These are phyloP conservation scores for Bromus sterilis DNA, from an alignment of 176 grass and related monocot species.

Conservation along the genomic window DNA sequence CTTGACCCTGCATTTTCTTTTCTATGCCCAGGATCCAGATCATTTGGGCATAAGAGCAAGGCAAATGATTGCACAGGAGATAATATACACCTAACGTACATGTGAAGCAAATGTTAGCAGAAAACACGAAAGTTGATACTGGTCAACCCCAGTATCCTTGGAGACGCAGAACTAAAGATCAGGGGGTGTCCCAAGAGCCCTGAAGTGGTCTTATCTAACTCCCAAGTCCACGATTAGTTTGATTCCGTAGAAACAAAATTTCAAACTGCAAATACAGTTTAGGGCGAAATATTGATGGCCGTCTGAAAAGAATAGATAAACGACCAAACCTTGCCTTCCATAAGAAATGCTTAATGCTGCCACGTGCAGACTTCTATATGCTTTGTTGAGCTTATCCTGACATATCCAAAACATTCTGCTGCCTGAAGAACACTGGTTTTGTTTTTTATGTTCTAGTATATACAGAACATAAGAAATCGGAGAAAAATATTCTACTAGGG, in stretches of 20 bases:
- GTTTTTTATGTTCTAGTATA: not conserved
- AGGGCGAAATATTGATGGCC: not conserved
- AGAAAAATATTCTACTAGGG: constrained; percentile 4
- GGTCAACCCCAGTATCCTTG: not conserved
- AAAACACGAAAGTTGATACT: not conserved
- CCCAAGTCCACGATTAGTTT: not conserved
- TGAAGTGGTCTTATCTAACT: not conserved
- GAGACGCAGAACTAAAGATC: not conserved
- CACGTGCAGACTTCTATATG: not conserved
- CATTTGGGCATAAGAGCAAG: not conserved
- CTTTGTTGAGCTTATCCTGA: not conserved
- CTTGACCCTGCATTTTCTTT: not conserved
- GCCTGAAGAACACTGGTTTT: not conserved
- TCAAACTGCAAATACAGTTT: not conserved
- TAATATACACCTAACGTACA: not conserved
- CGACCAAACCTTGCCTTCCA: not conserved
- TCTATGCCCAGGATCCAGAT: not conserved
- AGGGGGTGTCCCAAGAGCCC: not conserved
- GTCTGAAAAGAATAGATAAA: not conserved
- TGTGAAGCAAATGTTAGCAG: not conserved
- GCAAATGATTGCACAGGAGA: not conserved
- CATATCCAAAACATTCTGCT: not conserved
- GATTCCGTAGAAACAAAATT: not conserved
- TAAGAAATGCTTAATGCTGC: not conserved
- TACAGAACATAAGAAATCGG: not conserved